These are phyloP conservation scores for Bipolaris zeicola DNA, from an alignment of 2,329 filamentous ascomycete species.

Conservation along the genomic window DNA sequence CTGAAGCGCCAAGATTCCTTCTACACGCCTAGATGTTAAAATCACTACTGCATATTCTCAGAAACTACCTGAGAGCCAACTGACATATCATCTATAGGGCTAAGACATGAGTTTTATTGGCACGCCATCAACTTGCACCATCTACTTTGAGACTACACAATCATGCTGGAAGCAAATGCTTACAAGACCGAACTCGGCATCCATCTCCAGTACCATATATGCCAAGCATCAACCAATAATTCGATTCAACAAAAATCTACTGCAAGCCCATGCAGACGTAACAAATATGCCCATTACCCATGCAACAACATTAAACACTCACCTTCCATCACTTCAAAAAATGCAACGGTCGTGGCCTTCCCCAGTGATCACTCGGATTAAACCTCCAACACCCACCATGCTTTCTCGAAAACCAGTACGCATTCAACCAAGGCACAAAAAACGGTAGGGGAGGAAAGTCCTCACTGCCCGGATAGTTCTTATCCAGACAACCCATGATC, in stretches of 20 bases:
- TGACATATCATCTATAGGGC: too few species aligned
- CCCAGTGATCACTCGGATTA: conserved; percentile 43
- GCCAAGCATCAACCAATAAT: neutral
- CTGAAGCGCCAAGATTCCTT: conserved; percentile 2
- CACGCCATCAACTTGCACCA: neutral
- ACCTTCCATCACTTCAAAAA: neutral
- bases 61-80: conserved; percentile 2
- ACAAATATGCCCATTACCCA: neutral
- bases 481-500: conserved; percentile 43
- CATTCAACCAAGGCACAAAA: conserved; percentile 44
- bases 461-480: conserved; percentile 38
- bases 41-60: neutral
- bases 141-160: neutral
- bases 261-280: neutral
- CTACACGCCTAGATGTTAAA: conserved; percentile 24
- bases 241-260: neutral
- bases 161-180: too few species aligned
- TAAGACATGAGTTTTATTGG: too few species aligned
- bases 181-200: neutral
- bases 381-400: conserved; percentile 44
- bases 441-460: conserved; percentile 43
- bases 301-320: neutral
- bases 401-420: conserved; percentile 39
- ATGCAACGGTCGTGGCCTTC: conserved; percentile 30
- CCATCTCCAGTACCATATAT: neutral